Conservation (phyloP, 768 basidiomycete species). For the Mycena venus region DNA sequence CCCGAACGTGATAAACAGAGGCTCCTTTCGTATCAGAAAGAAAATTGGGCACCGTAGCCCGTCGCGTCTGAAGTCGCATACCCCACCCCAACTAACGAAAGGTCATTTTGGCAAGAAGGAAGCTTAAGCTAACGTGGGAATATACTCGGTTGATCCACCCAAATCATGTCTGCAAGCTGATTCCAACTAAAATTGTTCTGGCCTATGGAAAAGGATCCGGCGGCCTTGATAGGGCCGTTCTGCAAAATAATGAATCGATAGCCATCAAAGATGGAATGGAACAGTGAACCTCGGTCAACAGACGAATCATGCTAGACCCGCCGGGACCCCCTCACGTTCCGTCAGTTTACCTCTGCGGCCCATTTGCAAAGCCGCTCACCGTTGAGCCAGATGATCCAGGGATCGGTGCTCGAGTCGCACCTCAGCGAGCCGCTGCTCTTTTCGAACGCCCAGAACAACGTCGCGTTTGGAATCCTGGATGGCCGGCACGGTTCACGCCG, state of each 20-base stretch:
- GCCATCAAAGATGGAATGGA: background rate
- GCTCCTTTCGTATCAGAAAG: background rate
- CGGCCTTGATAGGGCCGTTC: conserved; percentile 79
- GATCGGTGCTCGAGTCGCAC: conserved; percentile 48
- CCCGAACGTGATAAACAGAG: background rate
- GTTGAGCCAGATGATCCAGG: conserved; percentile 83
- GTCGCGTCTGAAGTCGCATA: conserved; percentile 72
- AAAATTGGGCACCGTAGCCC: conserved; percentile 65
- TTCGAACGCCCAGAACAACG: conserved; percentile 77
- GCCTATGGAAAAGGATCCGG: conserved; percentile 60
- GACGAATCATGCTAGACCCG: conserved; percentile 74
- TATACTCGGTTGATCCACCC: conserved; percentile 79
- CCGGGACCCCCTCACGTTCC: conserved; percentile 63
- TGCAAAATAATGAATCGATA: conserved; percentile 36
- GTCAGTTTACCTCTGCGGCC: background rate
- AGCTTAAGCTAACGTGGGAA: background rate
- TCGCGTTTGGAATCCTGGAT: conserved; percentile 76
- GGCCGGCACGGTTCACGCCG: conserved; percentile 68
- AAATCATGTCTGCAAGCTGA: conserved; percentile 75
- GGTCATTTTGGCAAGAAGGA: background rate
- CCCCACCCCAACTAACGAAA: conserved; percentile 58
- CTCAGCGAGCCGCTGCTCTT: conserved; percentile 69
- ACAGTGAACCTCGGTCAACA: conserved; percentile 70
- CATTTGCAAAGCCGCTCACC: conserved; percentile 61
- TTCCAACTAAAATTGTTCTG: conserved; percentile 72